Evolutionary conservation across 2,329 filamentous ascomycete genomes (phyloP).

Genomic region (Gliomastix tumulicola): DNA sequence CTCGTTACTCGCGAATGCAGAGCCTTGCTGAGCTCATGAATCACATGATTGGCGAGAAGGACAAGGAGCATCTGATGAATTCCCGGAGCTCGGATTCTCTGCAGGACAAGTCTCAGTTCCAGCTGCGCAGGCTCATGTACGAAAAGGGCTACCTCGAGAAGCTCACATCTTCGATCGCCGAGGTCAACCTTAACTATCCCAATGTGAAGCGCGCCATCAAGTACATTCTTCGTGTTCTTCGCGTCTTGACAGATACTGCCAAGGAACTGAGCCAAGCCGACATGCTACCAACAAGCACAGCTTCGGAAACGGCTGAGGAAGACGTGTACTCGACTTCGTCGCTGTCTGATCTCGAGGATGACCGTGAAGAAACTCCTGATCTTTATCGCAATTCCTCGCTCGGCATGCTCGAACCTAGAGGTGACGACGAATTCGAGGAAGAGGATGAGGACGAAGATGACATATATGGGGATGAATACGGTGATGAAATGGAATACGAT

Average conservation of each 20-base stretch:
- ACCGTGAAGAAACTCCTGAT: conserved; percentile 91
- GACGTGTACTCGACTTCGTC: conserved; percentile 85
- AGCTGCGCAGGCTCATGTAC: conserved; percentile 92
- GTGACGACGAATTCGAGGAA: conserved; percentile 70
- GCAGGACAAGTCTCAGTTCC: conserved; percentile 60
- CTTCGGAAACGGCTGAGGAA: conserved; percentile 68
- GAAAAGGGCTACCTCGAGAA: conserved; percentile 93
- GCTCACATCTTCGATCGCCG: conserved; percentile 84
- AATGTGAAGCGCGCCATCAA: conserved; percentile 92
- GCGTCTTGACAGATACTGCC: conserved; percentile 79
- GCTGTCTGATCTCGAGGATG: conserved; percentile 78
- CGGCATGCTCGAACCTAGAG: conserved; percentile 83
- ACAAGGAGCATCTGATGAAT: conserved; percentile 48
- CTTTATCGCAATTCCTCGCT: conserved; percentile 94
- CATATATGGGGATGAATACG: conserved; percentile 88
- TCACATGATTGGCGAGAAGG: conserved; percentile 78
- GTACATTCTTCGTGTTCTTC: conserved; percentile 86
- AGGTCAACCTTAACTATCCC: conserved; percentile 92
- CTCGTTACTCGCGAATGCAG: conserved; percentile 82
- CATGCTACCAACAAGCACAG: conserved; percentile 60
- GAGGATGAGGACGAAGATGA: conserved; percentile 69
- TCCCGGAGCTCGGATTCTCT: conserved; percentile 28
- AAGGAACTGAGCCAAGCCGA: conserved; percentile 78
- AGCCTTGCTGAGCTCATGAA: conserved; percentile 88
- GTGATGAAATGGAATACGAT: conserved; percentile 86